Base-by-base conservation (phyloP, 768 basidiomycete genomes). In the Myochromella boudieri region DNA sequence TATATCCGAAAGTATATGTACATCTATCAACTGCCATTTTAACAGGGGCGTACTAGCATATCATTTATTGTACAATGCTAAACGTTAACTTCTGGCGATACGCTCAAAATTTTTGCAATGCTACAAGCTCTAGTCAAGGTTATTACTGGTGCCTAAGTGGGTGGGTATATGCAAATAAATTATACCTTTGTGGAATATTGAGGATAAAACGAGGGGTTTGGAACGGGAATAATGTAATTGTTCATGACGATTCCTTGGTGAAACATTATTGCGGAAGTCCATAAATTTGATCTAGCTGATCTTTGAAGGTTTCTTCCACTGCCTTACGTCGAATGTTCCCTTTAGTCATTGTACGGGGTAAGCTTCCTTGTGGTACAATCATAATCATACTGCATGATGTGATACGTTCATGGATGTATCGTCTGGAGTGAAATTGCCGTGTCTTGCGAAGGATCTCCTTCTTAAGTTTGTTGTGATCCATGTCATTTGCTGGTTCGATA, bases 401-500 rank as follows among this genome's bases (percentile, higher is more conserved):
- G 67, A 90, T 82, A 21, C 85, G 82, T 61, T 91, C 87, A 64
- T 91, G 87, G 33, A 87, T 63, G 61, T 90, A 91, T 46, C 85
- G 75, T 45, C 86, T 72, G 8, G 73, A 75, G 60, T 91, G 84
- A 73, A 89, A 91, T 22, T 75, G 76, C 10, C 82, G 74, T 10
- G 78, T 88, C 57, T 82, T 81, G 21, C 84, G 78, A 49, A 89
- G 73, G 56, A 91, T 82, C 21, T 84, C 82, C 57, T 75, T 78
- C 70, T 78, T 84, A 34, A 89, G 72, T 57, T 76, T 80, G 55
- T 70, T 62, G 48, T 76, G 68, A 53, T 81, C 75, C 56, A 80
- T 70, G 44, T 78, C 74, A 21, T 56, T 52, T 17, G 69, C 70
- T 18, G 85, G 76, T 64, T 90, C 87, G 22, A 89, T 72, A 64